phyloP scores from a whole-genome alignment of 1,139 yeast genomes.

The Debaryomyces fabryi region DNA sequence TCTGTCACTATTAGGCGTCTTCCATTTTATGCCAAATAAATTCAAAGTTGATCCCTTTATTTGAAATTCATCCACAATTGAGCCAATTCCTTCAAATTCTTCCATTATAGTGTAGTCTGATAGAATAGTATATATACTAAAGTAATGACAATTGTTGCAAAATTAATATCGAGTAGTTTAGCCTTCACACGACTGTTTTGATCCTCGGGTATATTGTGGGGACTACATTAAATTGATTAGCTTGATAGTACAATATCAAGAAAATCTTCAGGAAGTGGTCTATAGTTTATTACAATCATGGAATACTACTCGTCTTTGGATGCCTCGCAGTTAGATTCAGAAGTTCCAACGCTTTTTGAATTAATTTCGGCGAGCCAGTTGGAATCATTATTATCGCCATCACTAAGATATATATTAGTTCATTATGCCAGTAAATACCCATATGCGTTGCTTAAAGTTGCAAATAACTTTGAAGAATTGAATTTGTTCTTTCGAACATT shows the following conservation, averaged over 20 bases:
- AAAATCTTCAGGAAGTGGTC: not conserved
- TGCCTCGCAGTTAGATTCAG: conserved; percentile 73
- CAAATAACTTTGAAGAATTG: conserved; percentile 77
- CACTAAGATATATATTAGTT: conserved; percentile 76
- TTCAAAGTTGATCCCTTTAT: conserved; percentile 22
- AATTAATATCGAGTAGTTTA: not conserved
- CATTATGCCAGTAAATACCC: conserved; percentile 85
- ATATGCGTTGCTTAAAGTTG: conserved; percentile 58
- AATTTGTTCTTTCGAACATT: conserved; percentile 62
- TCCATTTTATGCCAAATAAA: conserved; percentile 21
- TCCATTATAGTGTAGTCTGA: conserved; percentile 20
- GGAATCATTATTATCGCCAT: conserved; percentile 77
- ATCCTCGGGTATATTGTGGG: conserved; percentile 12
- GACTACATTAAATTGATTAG: conserved; percentile 2
- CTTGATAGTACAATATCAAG: not conserved
- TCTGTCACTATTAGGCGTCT: conserved; percentile 2
- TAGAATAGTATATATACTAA: not conserved
- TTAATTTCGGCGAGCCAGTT: conserved; percentile 80
- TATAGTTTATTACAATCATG: conserved; percentile 41
- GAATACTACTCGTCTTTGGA: conserved; percentile 82
- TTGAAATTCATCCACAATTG: conserved; percentile 22
- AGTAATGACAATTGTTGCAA: not conserved
- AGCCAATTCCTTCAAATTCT: conserved; percentile 23
- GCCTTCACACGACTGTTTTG: conserved; percentile 5
- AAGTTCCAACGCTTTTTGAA: conserved; percentile 81